Evolutionary conservation across 2,329 filamentous ascomycete genomes (phyloP), one percentile per base, ranked within the genome.

Genomic region (Rhynchosporium agropyri): DNA sequence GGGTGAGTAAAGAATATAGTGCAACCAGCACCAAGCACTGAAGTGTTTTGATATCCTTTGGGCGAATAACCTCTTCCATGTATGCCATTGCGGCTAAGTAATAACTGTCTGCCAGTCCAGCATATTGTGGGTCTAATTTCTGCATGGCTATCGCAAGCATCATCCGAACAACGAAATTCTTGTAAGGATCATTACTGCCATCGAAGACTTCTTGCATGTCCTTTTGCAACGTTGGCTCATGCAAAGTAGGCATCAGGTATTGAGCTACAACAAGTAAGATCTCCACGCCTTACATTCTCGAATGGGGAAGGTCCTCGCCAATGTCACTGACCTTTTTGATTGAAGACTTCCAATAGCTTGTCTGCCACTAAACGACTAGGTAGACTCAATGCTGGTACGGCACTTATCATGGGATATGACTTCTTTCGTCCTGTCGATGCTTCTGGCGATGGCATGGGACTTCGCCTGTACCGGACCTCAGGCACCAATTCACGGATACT

Each of bases 141-240:
- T 98, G 94, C 76, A 98, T 84, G 74, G 92, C 94, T 72, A 97
- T 96, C 36, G 95, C 94, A 72, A 98, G 87, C 59, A 97, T 91
- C 86, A 98, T 93, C 63, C 91, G 88, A 57, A 96, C 79, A 50
- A 94, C 85, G 71, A 97, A 98, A 71, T 95, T 92, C 73, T 93
- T 88, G 74, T 93, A 94, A 0, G 92, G 83, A 69, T 96, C 90
- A 4, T 79, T 82, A 60, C 87, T 89, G 56, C 90, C 90, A 65
- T 84, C 81, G 73, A 94, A 96, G 3, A 97, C 92, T 36, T 89
- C 88, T 61, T 96, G 85, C 40, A 97, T 80, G 65, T 96, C 91
- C 65, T 83, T 80, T 31, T 84, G 83, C 66, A 98, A 90, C 10
- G 86, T 85, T 28, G 87, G 88, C 74, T 98, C 93, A 74, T 98